Percentiles rank a stretch among this genome's conserved stretches.
Evolutionary conservation across 495 filamentous ascomycete species (phyloP).

Genomic region (Podospora comata): DNA sequence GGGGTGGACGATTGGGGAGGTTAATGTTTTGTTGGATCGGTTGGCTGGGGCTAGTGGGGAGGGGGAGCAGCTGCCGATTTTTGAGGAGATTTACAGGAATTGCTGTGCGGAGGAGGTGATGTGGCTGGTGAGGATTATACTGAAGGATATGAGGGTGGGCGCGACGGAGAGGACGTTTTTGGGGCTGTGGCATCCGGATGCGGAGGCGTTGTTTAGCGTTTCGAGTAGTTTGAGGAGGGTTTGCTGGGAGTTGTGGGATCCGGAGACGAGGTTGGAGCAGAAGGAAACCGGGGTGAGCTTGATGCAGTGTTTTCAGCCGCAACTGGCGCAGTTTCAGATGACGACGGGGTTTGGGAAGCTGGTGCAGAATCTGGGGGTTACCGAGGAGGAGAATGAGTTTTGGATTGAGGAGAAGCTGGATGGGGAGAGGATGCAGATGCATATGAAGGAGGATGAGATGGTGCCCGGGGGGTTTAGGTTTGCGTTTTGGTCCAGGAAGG

Average conservation of each 20-base stretch:
- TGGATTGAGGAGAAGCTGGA: constrained; percentile 99
- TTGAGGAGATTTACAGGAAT: constrained; percentile 75
- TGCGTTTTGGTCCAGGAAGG: constrained; percentile 91
- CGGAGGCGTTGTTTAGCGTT: constrained; percentile 83
- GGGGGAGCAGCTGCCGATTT: constrained; percentile 73
- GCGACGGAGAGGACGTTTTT: constrained; percentile 92
- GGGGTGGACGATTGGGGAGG: constrained; percentile 77
- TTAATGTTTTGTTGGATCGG: constrained; percentile 81
- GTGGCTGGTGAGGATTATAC: constrained; percentile 92
- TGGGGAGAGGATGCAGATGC: constrained; percentile 94
- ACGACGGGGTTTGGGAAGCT: constrained; percentile 74
- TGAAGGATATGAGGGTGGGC: constrained; percentile 97
- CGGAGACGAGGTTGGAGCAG: constrained; percentile 66
- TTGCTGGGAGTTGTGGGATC: constrained; percentile 91
- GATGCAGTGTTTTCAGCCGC: constrained; percentile 97
- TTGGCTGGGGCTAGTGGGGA: constrained; percentile 74
- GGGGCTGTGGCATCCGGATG: constrained; percentile 90
- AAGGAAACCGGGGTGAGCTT: constrained; percentile 71
- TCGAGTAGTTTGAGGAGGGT: constrained; percentile 86
- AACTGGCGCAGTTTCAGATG: constrained; percentile 94
- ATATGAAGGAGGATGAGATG: constrained; percentile 72
- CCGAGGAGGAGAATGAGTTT: constrained; percentile 69
- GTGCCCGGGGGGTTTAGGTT: constrained; percentile 70
- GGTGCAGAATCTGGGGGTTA: constrained; percentile 66
- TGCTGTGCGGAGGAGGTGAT: constrained; percentile 94